Evolutionary conservation across 78 protist genomes (phyloP).

Genomic region (Creolimax fragrantissima): DNA sequence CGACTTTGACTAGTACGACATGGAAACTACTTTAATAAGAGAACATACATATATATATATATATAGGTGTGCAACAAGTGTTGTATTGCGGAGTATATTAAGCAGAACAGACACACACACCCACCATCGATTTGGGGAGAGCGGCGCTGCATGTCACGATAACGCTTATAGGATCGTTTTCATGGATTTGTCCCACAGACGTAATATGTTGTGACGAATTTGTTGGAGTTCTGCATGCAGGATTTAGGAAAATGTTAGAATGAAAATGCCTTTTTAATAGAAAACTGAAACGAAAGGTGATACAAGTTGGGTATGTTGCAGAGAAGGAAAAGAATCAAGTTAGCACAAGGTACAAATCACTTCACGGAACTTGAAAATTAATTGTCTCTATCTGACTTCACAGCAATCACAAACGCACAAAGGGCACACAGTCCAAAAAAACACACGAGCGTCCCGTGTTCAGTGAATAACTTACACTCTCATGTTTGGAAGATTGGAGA

Average conservation of each 20-base stretch:
- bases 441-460: neutral
- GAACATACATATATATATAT: no score
- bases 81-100: no score
- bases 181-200: conserved; percentile 43
- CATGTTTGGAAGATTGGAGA: neutral
- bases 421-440: neutral
- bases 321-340: no score
- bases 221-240: neutral
- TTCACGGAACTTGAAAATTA: no score
- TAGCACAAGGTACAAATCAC: no score
- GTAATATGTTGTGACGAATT: neutral
- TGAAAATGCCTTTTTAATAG: neutral
- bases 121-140: neutral
- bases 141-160: conserved; percentile 49
- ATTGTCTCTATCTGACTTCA: no score
- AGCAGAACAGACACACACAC: no score
- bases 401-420: neutral
- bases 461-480: neutral
- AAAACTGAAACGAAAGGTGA: neutral
- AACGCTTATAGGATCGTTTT: conserved; percentile 55
- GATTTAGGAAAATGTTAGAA: no score
- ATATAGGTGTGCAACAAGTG: no score
- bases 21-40: no score
- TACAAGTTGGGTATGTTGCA: neutral
- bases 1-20: no score